A percentile compares a stretch with the other conserved stretches of the same genome.
These are phyloP conservation scores for Schoenoplectus triqueter DNA, from an alignment of 202 grass and related monocot genomes.

Conservation along the genomic window DNA sequence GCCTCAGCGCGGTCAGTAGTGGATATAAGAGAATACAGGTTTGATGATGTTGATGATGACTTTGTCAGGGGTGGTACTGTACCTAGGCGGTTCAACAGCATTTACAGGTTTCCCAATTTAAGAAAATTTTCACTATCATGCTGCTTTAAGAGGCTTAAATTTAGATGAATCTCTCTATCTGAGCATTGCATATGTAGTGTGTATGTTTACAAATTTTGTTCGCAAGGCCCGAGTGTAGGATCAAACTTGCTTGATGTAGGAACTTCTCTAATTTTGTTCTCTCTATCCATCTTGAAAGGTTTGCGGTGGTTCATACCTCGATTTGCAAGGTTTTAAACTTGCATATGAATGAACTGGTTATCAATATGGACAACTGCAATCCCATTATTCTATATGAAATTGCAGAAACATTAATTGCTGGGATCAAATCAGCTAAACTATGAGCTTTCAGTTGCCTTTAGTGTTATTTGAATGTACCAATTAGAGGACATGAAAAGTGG, in stretches of 20 bases:
- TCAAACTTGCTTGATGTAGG: too few relatives aligned
- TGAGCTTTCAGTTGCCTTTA: not conserved
- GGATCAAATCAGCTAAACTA: not conserved
- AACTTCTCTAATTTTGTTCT: conserved; percentile 9
- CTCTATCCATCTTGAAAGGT: not conserved
- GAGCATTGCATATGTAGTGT: not conserved
- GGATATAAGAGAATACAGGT: conserved; percentile 79
- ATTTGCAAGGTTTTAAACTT: conserved; percentile 9
- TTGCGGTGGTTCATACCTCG: not conserved
- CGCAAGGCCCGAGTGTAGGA: too few relatives aligned
- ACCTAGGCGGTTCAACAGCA: conserved; percentile 47
- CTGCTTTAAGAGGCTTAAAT: conserved; percentile 7
- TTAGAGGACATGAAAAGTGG: not conserved
- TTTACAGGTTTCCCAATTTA: conserved; percentile 42
- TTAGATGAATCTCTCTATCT: conserved; percentile 18
- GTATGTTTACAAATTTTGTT: not conserved
- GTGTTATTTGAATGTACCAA: conserved; percentile 6
- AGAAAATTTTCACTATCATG: not conserved
- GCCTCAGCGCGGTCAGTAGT: conserved; percentile 54
- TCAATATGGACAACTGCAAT: not conserved
- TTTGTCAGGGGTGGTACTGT: conserved; percentile 68
- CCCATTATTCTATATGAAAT: not conserved
- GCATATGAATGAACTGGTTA: not conserved
- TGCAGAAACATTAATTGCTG: not conserved
- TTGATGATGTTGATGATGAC: conserved; percentile 89